Evolutionary conservation across 202 grass and related monocot genomes (phyloP).

Genomic region (Elaeis oleifera): DNA sequence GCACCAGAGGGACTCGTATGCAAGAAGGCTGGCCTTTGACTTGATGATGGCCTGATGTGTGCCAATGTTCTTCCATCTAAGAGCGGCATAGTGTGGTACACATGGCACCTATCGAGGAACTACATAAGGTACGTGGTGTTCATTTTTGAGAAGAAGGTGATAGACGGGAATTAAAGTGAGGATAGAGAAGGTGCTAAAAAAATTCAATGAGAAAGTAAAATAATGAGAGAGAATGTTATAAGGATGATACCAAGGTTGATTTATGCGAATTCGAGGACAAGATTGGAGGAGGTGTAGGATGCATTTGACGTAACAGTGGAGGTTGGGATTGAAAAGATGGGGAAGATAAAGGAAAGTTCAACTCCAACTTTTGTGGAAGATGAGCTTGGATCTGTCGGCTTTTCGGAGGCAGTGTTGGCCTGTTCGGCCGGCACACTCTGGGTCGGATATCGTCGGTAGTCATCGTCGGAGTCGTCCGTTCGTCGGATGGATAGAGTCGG

Average conservation of each 20-base stretch:
- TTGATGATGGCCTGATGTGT: constrained; percentile 25
- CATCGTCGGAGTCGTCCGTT: no score
- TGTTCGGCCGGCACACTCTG: no score
- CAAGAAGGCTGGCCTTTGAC: constrained; percentile 23
- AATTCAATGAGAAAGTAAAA: background rate
- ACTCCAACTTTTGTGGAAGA: background rate
- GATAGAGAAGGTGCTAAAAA: constrained; percentile 21
- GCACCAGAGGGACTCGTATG: constrained; percentile 5
- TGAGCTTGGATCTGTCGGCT: no score
- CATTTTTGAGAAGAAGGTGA: constrained; percentile 15
- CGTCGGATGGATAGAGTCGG: no score
- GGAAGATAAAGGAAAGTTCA: constrained; percentile 5
- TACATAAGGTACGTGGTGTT: constrained; percentile 22
- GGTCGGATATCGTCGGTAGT: no score
- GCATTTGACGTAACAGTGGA: constrained; percentile 28
- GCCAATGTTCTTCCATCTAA: constrained; percentile 14
- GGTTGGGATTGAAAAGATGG: constrained; percentile 11
- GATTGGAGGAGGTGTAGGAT: constrained; percentile 10
- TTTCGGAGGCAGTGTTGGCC: no score
- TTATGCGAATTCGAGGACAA: constrained; percentile 23
- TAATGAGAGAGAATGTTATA: constrained; percentile 26
- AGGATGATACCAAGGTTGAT: constrained; percentile 20
- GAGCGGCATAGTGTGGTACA: constrained; percentile 27
- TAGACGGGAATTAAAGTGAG: constrained; percentile 16
- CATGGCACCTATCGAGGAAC: constrained; percentile 16